Evolutionary conservation across 148 eudicot genomes (phyloP), one percentile per base, ranked within the genome.

Genomic region (Rhododendron simsii): DNA sequence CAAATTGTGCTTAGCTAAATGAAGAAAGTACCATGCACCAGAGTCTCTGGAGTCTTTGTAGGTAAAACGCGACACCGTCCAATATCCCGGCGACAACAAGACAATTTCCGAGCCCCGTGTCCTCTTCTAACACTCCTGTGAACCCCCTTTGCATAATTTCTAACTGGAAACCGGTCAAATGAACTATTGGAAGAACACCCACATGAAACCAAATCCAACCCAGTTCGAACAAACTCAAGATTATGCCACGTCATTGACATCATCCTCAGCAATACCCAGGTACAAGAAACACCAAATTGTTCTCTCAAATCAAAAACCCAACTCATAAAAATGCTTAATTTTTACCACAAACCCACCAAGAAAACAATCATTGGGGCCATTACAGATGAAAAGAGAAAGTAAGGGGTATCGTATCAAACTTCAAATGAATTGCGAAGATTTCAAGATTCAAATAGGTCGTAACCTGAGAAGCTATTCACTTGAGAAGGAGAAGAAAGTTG

Each of bases 211-310:
- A 87, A 88, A 87, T 96, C 95, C 80, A 91, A 88, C 86, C 93
- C 93, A 86, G 92, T 86, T 88, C 95, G 87, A 81, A 89, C 91
- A 92, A 93, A 90, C 83, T 93, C 95, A 26, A 95, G 87, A 89
- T 90, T 96, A 83, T 88, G 89, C 89, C 93, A 92, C 50, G 92
- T 91, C 90, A 94, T 89, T 65, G 94, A 89, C 92, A 92, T 91
- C 98, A 95, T 96, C 89, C 73, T 90, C 35, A 71, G 23, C 37
- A 87, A 86, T 65, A 87, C 80, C 88, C 86, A 67, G 37, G 69
- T 65, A 12, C 26, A 47, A 86, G 86, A 78, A 79, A 20, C 80
- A 47, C 55, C 67, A 87, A 91, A 84, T 48, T 86, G 74, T 57
- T 79, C 69, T n/a, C 41, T 39, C 21, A 59, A 81, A 75, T 57